Conservation (phyloP, 192 early-diverging fungal species). For the Mortierella hygrophila region DNA sequence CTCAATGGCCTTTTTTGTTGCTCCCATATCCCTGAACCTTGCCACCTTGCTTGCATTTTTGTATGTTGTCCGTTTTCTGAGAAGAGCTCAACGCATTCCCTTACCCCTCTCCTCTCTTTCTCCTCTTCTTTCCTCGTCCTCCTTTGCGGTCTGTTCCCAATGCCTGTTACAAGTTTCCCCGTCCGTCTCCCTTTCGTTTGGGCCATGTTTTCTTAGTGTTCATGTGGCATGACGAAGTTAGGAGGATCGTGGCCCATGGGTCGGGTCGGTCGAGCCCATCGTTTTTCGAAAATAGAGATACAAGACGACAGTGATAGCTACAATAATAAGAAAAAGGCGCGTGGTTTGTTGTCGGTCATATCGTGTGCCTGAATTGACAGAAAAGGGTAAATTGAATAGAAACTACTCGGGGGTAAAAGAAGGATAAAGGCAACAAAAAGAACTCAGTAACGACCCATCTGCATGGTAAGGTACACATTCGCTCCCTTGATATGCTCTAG, state of each 20-base stretch:
- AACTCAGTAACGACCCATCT: not conserved
- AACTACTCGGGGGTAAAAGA: not conserved
- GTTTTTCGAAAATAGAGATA: not conserved
- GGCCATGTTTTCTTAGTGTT: not conserved
- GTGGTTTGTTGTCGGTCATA: not conserved
- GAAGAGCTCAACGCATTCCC: not conserved
- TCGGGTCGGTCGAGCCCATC: not conserved
- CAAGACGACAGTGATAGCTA: not conserved
- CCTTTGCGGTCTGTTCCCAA: not conserved
- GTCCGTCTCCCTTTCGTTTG: not conserved
- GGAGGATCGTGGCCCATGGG: not conserved
- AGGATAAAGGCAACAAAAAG: not conserved
- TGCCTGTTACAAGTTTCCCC: not conserved
- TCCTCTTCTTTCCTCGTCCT: not conserved
- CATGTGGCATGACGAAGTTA: no score
- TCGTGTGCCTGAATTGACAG: not conserved
- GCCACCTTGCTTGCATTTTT: not conserved
- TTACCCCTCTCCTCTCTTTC: not conserved
- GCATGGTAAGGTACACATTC: not conserved
- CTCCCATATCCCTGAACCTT: conserved; percentile 1
- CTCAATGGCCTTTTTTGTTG: not conserved
- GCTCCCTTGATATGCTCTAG: not conserved
- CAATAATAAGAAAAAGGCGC: not conserved
- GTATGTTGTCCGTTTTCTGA: not conserved
- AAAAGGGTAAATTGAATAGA: not conserved